A percentile compares a stretch with the other conserved stretches of the same genome.
These are phyloP conservation scores for Rubia occidens DNA, from an alignment of 305 asterid species.

Conservation along the genomic window DNA sequence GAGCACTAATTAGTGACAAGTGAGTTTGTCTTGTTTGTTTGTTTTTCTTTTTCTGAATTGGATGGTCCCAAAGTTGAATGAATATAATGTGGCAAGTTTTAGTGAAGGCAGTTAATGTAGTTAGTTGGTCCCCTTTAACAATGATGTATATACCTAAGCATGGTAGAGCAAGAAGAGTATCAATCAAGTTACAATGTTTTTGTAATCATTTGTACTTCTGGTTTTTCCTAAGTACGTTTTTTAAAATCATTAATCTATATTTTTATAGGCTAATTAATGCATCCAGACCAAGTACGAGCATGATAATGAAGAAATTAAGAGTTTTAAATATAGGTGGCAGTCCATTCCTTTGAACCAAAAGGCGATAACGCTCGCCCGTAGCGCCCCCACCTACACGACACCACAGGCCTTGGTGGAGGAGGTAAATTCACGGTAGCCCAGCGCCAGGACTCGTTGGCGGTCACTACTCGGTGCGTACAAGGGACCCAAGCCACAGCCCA, in stretches of 20 bases:
- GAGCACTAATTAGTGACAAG: background rate
- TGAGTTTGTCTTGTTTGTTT: background rate
- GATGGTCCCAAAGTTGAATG: background rate
- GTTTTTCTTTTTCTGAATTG: background rate
- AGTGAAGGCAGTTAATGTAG: background rate
- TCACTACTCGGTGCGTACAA: too few species aligned
- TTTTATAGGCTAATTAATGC: background rate
- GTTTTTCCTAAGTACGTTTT: background rate
- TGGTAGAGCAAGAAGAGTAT: background rate
- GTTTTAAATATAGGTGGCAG: too few species aligned
- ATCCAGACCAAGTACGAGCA: too few species aligned
- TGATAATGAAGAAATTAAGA: too few species aligned
- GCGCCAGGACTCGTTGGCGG: too few species aligned
- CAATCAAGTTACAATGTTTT: background rate
- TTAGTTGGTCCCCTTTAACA: conserved; percentile 1
- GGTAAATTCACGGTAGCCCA: too few species aligned
- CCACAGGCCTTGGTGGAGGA: too few species aligned
- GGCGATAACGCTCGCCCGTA: too few species aligned
- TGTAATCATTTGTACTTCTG: conserved; percentile 4
- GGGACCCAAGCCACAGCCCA: too few species aligned
- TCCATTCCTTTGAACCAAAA: too few species aligned
- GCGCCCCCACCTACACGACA: too few species aligned
- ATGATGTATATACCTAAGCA: background rate
- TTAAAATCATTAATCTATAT: background rate
- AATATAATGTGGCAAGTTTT: background rate